phyloP scores from a whole-genome alignment of 2,329 filamentous ascomycete genomes.

The Cladophialophora chaetospira region DNA sequence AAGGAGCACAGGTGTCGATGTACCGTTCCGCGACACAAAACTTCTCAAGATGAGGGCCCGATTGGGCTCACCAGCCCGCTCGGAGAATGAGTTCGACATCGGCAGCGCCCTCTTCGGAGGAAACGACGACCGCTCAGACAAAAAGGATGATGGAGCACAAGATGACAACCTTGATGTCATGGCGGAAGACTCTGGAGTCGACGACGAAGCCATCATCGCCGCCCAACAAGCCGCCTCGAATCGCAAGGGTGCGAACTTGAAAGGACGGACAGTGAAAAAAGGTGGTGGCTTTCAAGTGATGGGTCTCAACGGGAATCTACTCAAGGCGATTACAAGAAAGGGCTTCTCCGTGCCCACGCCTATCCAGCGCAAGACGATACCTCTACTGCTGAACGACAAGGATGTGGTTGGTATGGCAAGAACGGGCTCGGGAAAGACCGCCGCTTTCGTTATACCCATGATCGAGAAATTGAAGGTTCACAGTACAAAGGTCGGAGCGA shows the following conservation, averaged over 20 bases:
- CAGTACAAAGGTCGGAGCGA: slow-evolving; percentile 79
- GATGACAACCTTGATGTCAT: slow-evolving; percentile 39
- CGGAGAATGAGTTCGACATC: slow-evolving; percentile 91
- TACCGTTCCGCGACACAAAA: not conserved
- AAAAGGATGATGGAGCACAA: slow-evolving; percentile 35
- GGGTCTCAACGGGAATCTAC: slow-evolving; percentile 77
- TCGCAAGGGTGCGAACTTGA: slow-evolving; percentile 77
- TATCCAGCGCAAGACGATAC: slow-evolving; percentile 96
- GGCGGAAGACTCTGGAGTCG: slow-evolving; percentile 56
- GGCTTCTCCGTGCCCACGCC: slow-evolving; percentile 95
- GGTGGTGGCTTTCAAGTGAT: slow-evolving; percentile 96
- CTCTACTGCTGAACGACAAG: slow-evolving; percentile 81
- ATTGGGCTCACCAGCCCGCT: slow-evolving; percentile 76
- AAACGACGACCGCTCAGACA: slow-evolving; percentile 46
- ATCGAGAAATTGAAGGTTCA: slow-evolving; percentile 89
- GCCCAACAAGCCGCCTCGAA: slow-evolving; percentile 84
- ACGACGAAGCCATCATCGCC: slow-evolving; percentile 88
- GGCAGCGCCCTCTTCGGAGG: slow-evolving; percentile 72
- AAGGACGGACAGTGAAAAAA: slow-evolving; percentile 87
- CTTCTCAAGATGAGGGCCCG: slow-evolving; percentile 21
- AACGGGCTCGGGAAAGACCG: slow-evolving; percentile 98
- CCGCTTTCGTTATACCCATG: slow-evolving; percentile 97
- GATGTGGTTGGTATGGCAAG: slow-evolving; percentile 99
- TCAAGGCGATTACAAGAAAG: slow-evolving; percentile 90
- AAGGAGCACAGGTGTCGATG: not conserved